Evolutionary conservation across 1,284 basidiomycete species (phyloP).

Genomic region (Fomitopsis pinicola): DNA sequence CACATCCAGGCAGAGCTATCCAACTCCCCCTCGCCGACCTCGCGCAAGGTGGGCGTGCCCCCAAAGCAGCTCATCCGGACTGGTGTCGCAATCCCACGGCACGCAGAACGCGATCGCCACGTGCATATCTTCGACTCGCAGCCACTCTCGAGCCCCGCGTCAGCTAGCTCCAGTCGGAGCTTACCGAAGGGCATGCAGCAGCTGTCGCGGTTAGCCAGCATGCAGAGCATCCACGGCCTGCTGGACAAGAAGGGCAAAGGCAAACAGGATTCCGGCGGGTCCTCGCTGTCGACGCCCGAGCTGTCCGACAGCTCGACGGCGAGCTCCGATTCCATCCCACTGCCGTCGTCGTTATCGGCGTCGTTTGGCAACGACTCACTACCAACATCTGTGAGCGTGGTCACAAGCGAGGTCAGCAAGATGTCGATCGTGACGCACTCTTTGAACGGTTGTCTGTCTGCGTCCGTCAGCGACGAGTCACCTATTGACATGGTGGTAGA

Average conservation of each 20-base stretch:
- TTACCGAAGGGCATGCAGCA: slow-evolving; percentile 28
- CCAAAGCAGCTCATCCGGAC: slow-evolving; percentile 48
- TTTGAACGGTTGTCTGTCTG: slow-evolving; percentile 7
- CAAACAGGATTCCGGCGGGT: slow-evolving; percentile 11
- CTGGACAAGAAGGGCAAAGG: slow-evolving; percentile 12
- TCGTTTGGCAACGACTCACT: slow-evolving; percentile 24
- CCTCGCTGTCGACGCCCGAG: slow-evolving; percentile 17
- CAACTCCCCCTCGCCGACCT: slow-evolving; percentile 60
- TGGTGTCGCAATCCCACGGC: slow-evolving; percentile 54
- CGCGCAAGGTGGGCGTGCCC: slow-evolving; percentile 68
- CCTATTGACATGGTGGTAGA: slow-evolving; percentile 3
- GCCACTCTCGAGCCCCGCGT: slow-evolving; percentile 46
- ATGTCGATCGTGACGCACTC: slow-evolving; percentile 16
- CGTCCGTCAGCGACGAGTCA: slow-evolving; percentile 13
- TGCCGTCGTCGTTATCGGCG: slow-evolving; percentile 22
- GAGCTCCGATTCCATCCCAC: slow-evolving; percentile 16
- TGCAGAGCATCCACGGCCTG: slow-evolving; percentile 19
- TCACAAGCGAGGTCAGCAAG: slow-evolving; percentile 21
- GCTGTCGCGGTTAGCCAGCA: slow-evolving; percentile 26
- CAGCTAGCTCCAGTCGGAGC: slow-evolving; percentile 36
- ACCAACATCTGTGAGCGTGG: slow-evolving; percentile 30
- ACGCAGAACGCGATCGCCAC: slow-evolving; percentile 48
- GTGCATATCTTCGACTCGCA: slow-evolving; percentile 79
- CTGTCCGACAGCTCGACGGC: slow-evolving; percentile 21
- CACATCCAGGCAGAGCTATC: slow-evolving; percentile 68